These are phyloP conservation scores for Knufia fluminis DNA, from an alignment of 2,329 filamentous ascomycete species.

Conservation along the genomic window DNA sequence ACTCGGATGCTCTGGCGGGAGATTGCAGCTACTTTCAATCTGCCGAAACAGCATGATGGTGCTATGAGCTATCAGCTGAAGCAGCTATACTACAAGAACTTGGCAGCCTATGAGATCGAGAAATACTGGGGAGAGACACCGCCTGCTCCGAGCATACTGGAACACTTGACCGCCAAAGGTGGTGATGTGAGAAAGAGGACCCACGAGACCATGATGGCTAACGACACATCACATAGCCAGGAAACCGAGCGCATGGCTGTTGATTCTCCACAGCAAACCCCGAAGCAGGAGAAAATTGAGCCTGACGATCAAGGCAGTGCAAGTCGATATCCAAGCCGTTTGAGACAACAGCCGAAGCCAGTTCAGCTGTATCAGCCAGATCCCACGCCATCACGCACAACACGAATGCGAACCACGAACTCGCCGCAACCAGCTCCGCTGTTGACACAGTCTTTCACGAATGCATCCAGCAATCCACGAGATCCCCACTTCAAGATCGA, in stretches of 20 bases:
- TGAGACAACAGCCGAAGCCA: slow-evolving; percentile 76
- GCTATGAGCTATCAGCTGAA: slow-evolving; percentile 83
- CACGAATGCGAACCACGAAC: slow-evolving; percentile 46
- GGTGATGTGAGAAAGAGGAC: slow-evolving; percentile 70
- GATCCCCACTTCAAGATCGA: slow-evolving; percentile 37
- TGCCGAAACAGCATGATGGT: slow-evolving; percentile 64
- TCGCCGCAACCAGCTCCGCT: slow-evolving; percentile 25
- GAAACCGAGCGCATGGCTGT: not conserved
- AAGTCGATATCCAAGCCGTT: slow-evolving; percentile 29
- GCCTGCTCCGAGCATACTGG: slow-evolving; percentile 78
- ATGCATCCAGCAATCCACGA: slow-evolving; percentile 43
- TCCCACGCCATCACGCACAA: slow-evolving; percentile 52
- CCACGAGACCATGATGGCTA: slow-evolving; percentile 46
- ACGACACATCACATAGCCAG: slow-evolving; percentile 35
- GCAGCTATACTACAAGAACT: slow-evolving; percentile 79
- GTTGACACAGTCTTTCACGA: slow-evolving; percentile 31
- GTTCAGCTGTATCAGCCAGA: slow-evolving; percentile 79
- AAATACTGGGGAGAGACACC: slow-evolving; percentile 70
- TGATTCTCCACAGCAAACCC: slow-evolving; percentile 32
- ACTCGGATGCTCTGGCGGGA: slow-evolving; percentile 80
- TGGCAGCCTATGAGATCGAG: slow-evolving; percentile 79
- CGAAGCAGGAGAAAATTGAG: slow-evolving; percentile 43
- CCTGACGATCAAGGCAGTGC: slow-evolving; percentile 39
- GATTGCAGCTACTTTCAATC: slow-evolving; percentile 65
- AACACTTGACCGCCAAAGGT: slow-evolving; percentile 70